Base-by-base conservation (phyloP, 345 rosid species). In the Hibiscus syriacus region DNA sequence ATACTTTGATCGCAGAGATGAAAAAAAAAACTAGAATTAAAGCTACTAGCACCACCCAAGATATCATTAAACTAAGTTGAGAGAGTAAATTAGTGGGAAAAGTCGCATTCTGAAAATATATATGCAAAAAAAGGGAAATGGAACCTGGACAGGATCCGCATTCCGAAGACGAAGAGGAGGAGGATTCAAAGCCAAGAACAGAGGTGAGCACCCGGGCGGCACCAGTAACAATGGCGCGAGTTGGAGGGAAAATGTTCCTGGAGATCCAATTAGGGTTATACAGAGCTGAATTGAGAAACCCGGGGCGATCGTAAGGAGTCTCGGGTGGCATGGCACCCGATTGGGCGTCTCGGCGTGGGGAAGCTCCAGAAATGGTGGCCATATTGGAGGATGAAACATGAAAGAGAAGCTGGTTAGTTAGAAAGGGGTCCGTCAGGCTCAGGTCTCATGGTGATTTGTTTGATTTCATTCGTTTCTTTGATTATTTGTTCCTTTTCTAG, bases 201-300 rank as follows among this genome's bases (percentile, higher is more conserved):
- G 96, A 80, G 72, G 85, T 70, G 22, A 93, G 75, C 45, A 86
- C 85, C 0, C 92, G 92, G 46, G 87, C 91, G 38, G 97, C 90
- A 63, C 97, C 88, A 61, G 87, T 76, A 59, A 90, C 96, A 77
- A 90, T 81, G 66, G 81, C 57, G 61, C 88, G 92, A 64, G 98
- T 85, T 2, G 97, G 98, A 26, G 86, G 83, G 36, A 76, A 76
- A 73, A 92, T 71, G 74, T 84, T 81, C 68, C 80, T 85, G 67
- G 97, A 86, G 66, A 93, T 79, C 98, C 98, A 93, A 79, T 81
- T 90, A 82, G 92, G 94, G 90, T 80, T 85, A 73, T 78, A 77
- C 17, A 69, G 71, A 49, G 54, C 76, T 19, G 78, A 41, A 12
- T 41, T 13, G 5, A 41, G n/a, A 41, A 41, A 12, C 1, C n/a